Conservation (phyloP, 2,329 filamentous ascomycete species). For the Huntiella bhutanensis region DNA sequence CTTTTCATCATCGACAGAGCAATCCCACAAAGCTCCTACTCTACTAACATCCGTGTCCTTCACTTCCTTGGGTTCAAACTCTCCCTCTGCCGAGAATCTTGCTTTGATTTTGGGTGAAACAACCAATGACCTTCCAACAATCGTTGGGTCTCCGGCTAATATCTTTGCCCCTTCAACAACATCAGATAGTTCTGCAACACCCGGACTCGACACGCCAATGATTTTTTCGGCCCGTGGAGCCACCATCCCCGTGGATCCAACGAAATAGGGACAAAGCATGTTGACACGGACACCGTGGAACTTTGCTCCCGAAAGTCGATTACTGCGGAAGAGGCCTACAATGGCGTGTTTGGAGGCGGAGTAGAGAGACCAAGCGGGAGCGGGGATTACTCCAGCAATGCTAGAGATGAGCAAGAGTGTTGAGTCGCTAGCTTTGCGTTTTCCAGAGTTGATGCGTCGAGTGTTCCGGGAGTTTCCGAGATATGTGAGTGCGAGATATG, state of each 20-base stretch:
- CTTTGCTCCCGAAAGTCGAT: constrained; percentile 29
- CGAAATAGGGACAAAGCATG: constrained; percentile 48
- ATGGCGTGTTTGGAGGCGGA: constrained; percentile 46
- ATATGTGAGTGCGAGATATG: constrained; percentile 43
- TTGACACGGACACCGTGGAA: constrained; percentile 38
- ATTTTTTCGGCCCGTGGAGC: constrained; percentile 26
- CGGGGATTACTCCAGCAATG: constrained; percentile 32
- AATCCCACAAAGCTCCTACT: neutral
- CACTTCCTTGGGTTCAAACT: neutral
- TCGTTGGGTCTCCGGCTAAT: constrained; percentile 36
- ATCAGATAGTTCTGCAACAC: constrained; percentile 33
- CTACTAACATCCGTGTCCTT: neutral
- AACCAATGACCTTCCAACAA: constrained; percentile 37
- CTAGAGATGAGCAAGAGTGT: constrained; percentile 42
- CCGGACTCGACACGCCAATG: constrained; percentile 26
- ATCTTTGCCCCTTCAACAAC: constrained; percentile 46
- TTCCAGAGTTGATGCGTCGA: constrained; percentile 14
- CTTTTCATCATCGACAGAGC: constrained; percentile 1
- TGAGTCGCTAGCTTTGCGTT: constrained; percentile 29
- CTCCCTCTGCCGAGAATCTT: neutral
- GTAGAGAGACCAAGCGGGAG: constrained; percentile 29
- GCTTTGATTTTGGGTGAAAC: constrained; percentile 33
- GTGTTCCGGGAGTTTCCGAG: constrained; percentile 19
- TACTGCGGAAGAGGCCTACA: constrained; percentile 41
- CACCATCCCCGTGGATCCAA: constrained; percentile 37